Evolutionary conservation across 2,329 filamentous ascomycete species (phyloP), one percentile per base, ranked within the genome.

Genomic region (Dactylonectria macrodidyma): DNA sequence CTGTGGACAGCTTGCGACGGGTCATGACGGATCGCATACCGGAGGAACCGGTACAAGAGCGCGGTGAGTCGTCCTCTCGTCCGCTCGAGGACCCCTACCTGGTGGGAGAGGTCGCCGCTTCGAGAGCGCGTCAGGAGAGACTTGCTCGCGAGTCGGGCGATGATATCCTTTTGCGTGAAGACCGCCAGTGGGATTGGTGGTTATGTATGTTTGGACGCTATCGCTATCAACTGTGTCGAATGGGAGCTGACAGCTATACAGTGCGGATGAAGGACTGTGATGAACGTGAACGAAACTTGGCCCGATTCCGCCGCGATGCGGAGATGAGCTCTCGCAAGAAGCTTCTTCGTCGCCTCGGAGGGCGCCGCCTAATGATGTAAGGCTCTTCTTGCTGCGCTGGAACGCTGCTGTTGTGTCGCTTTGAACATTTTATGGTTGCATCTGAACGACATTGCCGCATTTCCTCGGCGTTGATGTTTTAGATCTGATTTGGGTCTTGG

Each of bases 11-110:
- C 59, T 71, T 73, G 66, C 72, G 66, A 50, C 73, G 70, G 46
- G 71, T 52, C 72, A 73, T 71, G 66, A 62, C 69, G 11, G 69
- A 75, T 33, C 66, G 59, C 30, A 62, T 47, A 51, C 58, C 62
- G 16, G 70, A 73, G 52, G 71, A 69, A 47, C 54, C 51, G 33
- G 34, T 64, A 34, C 65, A 69, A 58, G 72, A 73, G 24, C 47
- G 24, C 12, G 44, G 61, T 50, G 62, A 73, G 33, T 41, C 66
- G 26, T 38, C 73, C 74, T 55, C 78, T 78, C 83, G 86, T 7
- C 90, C 89, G 3, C 83, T 91, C 19, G 91, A 93, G 79, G 91
- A 93, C 71, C 91, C 90, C 0, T 86, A 90, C 64, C 81, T 93
- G 10, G 91, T 93, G 2, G 91, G 91, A 38, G 90, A 92, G 79